Percentiles rank a stretch among this genome's conserved stretches.
Conservation (phyloP, 352 stramenopile species). For the Globisporangium lucens region DNA sequence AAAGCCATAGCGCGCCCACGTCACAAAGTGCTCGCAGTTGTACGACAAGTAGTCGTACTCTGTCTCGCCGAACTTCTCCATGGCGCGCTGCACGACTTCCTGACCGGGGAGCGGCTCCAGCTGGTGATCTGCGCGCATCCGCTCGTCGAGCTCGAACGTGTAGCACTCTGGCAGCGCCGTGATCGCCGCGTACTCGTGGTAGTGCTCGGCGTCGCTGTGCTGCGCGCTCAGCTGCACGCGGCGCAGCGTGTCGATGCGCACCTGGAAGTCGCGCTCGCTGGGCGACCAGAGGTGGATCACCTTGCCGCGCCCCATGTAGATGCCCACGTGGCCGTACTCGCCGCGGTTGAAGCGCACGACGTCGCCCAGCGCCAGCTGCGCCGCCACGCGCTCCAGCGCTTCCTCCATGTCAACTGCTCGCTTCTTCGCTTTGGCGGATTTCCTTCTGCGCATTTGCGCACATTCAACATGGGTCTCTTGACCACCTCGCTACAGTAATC, state of each 20-base stretch:
- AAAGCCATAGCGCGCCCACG: slow-evolving; percentile 60
- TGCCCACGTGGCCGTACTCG: slow-evolving; percentile 57
- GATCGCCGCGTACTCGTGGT: slow-evolving; percentile 11
- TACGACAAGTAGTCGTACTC: slow-evolving; percentile 49
- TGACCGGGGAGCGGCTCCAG: slow-evolving; percentile 37
- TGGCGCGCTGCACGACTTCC: slow-evolving; percentile 44
- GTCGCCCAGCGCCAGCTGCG: slow-evolving; percentile 29
- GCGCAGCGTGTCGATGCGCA: slow-evolving; percentile 61
- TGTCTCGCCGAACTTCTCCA: slow-evolving; percentile 44
- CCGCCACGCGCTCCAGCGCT: slow-evolving; percentile 9
- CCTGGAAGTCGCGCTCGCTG: slow-evolving; percentile 35
- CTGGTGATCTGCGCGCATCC: slow-evolving; percentile 42
- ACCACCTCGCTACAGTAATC: not conserved
- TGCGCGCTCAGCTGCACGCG: slow-evolving; percentile 26
- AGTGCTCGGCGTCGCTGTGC: slow-evolving; percentile 4
- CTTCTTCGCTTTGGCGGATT: not conserved
- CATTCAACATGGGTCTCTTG: not conserved
- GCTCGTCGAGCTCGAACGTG: slow-evolving; percentile 44
- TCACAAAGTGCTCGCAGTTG: slow-evolving; percentile 83
- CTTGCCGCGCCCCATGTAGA: slow-evolving; percentile 42
- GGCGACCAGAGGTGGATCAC: slow-evolving; percentile 71
- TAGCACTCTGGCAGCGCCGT: slow-evolving; percentile 29
- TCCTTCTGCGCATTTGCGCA: not conserved
- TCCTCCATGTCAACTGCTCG: not conserved
- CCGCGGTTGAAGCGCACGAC: slow-evolving; percentile 66